Percentiles rank a stretch among this genome's conserved stretches.
These are phyloP conservation scores for Begonia loranthoides DNA, from an alignment of 306 rosid genomes.

Conservation along the genomic window DNA sequence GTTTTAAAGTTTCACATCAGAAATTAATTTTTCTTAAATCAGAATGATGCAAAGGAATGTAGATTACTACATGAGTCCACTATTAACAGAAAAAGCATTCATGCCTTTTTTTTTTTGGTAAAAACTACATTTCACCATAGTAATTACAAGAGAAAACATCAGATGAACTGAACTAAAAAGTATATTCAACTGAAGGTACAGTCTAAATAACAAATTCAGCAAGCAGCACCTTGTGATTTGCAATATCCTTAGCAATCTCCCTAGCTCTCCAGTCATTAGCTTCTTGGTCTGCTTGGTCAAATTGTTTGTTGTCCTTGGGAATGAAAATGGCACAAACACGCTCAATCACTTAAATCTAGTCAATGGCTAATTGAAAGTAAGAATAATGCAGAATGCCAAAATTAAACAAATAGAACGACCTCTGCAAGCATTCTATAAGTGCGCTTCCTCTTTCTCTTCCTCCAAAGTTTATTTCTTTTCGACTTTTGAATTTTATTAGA, in stretches of 20 bases:
- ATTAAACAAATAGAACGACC: conserved; percentile 29
- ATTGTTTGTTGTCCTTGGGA: conserved; percentile 37
- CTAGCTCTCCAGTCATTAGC: conserved; percentile 91
- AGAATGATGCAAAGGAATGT: no score
- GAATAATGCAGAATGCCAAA: neutral
- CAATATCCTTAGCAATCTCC: conserved; percentile 77
- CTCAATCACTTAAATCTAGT: conserved; percentile 2
- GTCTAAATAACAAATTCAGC: no score
- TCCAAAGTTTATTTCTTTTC: conserved; percentile 60
- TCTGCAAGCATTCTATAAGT: conserved; percentile 40
- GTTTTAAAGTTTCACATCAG: no score
- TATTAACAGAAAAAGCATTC: no score
- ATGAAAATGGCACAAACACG: conserved; percentile 12
- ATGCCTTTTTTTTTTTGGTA: no score
- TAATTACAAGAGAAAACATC: no score
- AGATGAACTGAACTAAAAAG: no score
- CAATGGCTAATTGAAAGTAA: conserved; percentile 1
- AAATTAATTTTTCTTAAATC: no score
- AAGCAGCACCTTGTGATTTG: conserved; percentile 46
- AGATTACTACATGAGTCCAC: no score
- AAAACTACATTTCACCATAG: no score
- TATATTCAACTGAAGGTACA: no score
- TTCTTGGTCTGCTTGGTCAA: conserved; percentile 50
- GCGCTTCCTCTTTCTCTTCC: conserved; percentile 54
- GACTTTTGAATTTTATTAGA: conserved; percentile 37